Evolutionary conservation across 1,284 basidiomycete species (phyloP).

Genomic region (Chalciporus sp.): DNA sequence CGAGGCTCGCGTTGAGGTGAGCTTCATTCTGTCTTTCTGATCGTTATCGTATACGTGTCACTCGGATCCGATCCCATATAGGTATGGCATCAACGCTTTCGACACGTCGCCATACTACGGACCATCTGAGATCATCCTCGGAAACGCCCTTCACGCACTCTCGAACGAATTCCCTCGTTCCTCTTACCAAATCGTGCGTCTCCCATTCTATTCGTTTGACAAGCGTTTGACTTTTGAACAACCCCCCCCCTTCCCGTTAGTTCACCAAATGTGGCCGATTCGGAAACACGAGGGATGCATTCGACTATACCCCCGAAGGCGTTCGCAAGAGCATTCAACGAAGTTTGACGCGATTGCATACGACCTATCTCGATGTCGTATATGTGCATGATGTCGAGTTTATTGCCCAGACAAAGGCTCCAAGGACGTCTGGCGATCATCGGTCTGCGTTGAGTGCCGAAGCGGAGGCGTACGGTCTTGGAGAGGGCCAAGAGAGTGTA

Average conservation of each 20-base stretch:
- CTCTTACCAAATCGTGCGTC: constrained; percentile 73
- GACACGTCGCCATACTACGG: constrained; percentile 93
- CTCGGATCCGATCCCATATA: constrained; percentile 31
- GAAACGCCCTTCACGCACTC: constrained; percentile 69
- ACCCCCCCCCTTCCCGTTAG: constrained; percentile 44
- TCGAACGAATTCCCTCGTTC: constrained; percentile 75
- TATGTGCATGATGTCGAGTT: constrained; percentile 96
- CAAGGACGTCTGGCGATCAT: constrained; percentile 57
- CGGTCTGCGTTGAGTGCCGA: constrained; percentile 54
- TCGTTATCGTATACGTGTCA: background rate
- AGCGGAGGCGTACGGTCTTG: constrained; percentile 62
- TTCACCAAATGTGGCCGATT: constrained; percentile 96
- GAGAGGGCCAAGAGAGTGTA: constrained; percentile 56
- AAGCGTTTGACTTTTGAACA: background rate
- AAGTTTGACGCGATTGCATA: constrained; percentile 76
- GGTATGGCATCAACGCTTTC: constrained; percentile 89
- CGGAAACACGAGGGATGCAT: constrained; percentile 59
- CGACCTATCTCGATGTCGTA: constrained; percentile 82
- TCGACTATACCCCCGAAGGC: constrained; percentile 79
- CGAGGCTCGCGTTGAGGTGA: constrained; percentile 80
- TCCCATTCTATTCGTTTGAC: background rate
- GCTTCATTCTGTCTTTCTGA: constrained; percentile 10
- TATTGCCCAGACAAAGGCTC: constrained; percentile 61
- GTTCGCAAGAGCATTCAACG: constrained; percentile 73
- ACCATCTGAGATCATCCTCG: constrained; percentile 87